phyloP scores from a whole-genome alignment of 148 eudicot species.

The Spergularia marina region DNA sequence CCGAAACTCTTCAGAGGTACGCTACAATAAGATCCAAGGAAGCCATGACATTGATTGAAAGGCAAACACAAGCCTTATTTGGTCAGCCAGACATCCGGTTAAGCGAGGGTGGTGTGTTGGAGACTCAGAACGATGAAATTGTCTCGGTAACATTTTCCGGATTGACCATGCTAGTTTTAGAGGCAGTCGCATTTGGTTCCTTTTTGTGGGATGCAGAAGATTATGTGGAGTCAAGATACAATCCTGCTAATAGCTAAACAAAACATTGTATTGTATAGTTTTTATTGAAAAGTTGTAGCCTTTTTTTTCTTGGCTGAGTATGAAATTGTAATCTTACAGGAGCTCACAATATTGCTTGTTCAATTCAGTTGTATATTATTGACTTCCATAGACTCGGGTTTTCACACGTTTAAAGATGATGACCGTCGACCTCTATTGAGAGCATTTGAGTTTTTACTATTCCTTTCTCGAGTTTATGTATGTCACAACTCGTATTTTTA shows the following conservation, averaged over 20 bases:
- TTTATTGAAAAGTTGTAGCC: background rate
- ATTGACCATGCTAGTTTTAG: slow-evolving; percentile 72
- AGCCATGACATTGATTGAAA: slow-evolving; percentile 82
- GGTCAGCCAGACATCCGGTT: slow-evolving; percentile 84
- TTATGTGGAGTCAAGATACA: slow-evolving; percentile 73
- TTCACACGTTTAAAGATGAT: too few species aligned
- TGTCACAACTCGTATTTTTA: too few species aligned
- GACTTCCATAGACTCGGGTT: too few species aligned
- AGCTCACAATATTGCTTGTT: background rate
- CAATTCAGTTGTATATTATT: background rate
- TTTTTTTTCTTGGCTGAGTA: background rate
- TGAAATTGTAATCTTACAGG: background rate
- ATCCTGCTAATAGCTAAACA: slow-evolving; percentile 46
- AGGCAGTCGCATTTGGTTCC: slow-evolving; percentile 93
- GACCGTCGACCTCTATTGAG: too few species aligned
- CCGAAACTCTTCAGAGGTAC: slow-evolving; percentile 84
- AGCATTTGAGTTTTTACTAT: too few species aligned
- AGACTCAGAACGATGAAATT: slow-evolving; percentile 56
- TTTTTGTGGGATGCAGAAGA: slow-evolving; percentile 94
- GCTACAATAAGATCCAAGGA: slow-evolving; percentile 89
- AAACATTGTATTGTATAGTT: background rate
- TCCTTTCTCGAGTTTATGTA: too few species aligned
- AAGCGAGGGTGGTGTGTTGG: slow-evolving; percentile 56
- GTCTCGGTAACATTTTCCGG: slow-evolving; percentile 56
- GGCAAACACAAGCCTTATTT: slow-evolving; percentile 91